Conservation (phyloP, 805 yeast genomes). For the Spathaspora passalidarum region DNA sequence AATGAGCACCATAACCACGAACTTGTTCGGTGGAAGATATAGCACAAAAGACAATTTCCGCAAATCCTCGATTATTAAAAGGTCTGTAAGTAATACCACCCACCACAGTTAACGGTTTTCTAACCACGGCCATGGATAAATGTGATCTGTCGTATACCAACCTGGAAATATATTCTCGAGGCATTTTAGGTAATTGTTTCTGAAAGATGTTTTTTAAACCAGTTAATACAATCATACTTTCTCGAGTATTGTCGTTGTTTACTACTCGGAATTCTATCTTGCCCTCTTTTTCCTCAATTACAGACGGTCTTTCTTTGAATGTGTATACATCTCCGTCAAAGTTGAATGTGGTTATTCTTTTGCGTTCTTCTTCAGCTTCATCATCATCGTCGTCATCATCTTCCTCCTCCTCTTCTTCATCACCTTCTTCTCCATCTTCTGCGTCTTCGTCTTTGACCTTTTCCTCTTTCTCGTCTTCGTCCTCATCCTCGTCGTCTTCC, state of each 20-base stretch:
- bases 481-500: constrained; percentile 17
- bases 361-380: constrained; percentile 41
- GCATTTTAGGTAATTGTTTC: constrained; percentile 98
- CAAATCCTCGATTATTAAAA: constrained; percentile 84
- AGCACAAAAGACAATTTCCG: constrained; percentile 98
- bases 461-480: constrained; percentile 9
- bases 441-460: constrained; percentile 9
- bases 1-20: constrained; percentile 96
- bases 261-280: constrained; percentile 94
- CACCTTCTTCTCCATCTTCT: constrained; percentile 21
- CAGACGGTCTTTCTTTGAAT: constrained; percentile 91
- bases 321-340: constrained; percentile 79
- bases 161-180: constrained; percentile 92
- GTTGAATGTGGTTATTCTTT: constrained; percentile 47
- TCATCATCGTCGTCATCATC: constrained; percentile 45
- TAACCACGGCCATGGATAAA: constrained; percentile 91
- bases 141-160: constrained; percentile 93
- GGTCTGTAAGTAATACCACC: constrained; percentile 98
- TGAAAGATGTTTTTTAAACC: constrained; percentile 96
- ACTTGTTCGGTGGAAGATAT: constrained; percentile 97
- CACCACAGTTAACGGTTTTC: constrained; percentile 91
- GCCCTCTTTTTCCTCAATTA: constrained; percentile 89
- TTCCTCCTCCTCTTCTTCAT: constrained; percentile 28
- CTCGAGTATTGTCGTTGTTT: constrained; percentile 86
- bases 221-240: constrained; percentile 85